Evolutionary conservation across 1,284 basidiomycete species (phyloP), one percentile per base, ranked within the genome.

Genomic region (Mycocalia duriaeana): DNA sequence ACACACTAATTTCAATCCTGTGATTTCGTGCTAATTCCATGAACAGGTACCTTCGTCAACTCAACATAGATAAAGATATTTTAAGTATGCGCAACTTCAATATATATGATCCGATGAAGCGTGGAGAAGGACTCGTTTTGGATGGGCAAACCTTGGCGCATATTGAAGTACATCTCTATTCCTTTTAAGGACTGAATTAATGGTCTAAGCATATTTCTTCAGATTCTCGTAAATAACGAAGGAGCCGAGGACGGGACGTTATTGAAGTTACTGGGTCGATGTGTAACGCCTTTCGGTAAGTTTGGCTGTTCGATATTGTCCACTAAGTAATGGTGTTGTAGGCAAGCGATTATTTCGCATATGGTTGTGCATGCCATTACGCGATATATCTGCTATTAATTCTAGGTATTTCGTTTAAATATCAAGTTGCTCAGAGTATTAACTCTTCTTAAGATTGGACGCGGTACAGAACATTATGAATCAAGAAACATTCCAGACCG

Each of bases 41-140:
- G 44, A 3, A 42, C 16, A 87, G 83, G 79, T 94, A 95, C 63
- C 78, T 96, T 14, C 83, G 87, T 38, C 89, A 91, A 48, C 77
- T 97, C 40, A 96, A 96, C 59, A 91, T 97, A 51, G 94, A 94
- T 69, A 90, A 91, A 61, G 91, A 96, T 56, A 82, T 97, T 46
- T 65, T 97, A 54, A 90, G 82, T 48, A 93, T 94, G 82, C 88
- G 83, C 68, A 96, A 96, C 63, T 97, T 97, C 76, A 94, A 96
- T 60, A 76, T 96, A 37, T 96, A 96, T 61, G 93, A 97, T 65
- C 94, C 94, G 0, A 91, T 96, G 79, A 86, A 86, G 60, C 77
- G 79, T 52, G 92, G 91, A 18, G 77, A 86, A 60, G 89, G 85
- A 19, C 69, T 98, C 39, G 77, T 90, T 0, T 75, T 98, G 23